Evolutionary conservation across 2,329 filamentous ascomycete species (phyloP).

Genomic region (Diaporthe batatas): DNA sequence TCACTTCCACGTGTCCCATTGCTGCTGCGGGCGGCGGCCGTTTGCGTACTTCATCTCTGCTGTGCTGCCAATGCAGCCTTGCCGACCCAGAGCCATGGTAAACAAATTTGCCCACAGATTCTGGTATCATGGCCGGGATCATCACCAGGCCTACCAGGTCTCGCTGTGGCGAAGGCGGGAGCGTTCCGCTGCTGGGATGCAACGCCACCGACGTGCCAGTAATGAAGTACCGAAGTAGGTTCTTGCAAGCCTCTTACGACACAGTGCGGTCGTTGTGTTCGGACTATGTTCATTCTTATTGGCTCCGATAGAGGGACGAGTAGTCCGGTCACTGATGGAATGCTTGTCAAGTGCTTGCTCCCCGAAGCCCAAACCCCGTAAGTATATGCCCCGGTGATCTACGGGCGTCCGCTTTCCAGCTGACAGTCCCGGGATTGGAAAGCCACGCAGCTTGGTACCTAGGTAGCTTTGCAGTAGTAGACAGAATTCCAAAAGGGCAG

Average conservation of each 20-base stretch:
- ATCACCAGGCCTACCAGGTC: neutral
- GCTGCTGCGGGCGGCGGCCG: neutral
- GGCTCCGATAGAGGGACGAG: no score
- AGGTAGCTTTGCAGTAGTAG: neutral
- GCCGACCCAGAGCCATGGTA: neutral
- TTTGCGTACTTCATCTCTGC: neutral
- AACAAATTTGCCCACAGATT: slow-evolving; percentile 2
- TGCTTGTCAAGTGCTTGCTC: neutral
- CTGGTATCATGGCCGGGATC: neutral
- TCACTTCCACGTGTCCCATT: slow-evolving; percentile 12
- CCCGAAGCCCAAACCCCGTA: neutral
- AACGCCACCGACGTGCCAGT: neutral
- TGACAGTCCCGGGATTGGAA: no score
- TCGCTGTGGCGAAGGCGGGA: neutral
- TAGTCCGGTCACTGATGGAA: no score
- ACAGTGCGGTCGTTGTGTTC: no score
- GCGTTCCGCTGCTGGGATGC: neutral
- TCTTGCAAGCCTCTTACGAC: neutral
- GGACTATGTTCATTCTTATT: neutral
- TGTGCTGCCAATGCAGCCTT: neutral
- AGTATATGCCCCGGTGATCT: neutral
- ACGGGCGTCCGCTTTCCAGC: neutral
- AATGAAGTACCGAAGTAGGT: no score
- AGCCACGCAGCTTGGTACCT: no score
- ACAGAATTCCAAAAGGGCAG: neutral